Base-by-base conservation (phyloP, 2,329 filamentous ascomycete genomes). In the Teratosphaeria nubilosa region DNA sequence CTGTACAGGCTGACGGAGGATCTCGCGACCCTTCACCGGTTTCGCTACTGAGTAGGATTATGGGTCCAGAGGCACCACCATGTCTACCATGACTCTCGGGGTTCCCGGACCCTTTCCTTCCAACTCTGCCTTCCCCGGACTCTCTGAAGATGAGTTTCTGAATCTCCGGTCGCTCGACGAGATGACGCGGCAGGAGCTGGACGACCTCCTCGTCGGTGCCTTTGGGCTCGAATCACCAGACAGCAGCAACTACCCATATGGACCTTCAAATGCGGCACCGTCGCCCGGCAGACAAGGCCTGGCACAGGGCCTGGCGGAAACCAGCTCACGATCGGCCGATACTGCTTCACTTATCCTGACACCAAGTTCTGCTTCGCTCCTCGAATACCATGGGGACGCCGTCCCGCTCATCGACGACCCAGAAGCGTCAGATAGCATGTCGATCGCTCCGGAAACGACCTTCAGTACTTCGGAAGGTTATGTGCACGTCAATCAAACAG, bases 291-390 rank as follows among this genome's bases (percentile, higher is more conserved):
- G 55, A 53, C 51, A 60, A 50, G 61, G 58, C 41, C 53, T 53
- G 27, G 54, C 50, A 52, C 34, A 20, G 30, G 59, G 54, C 51
- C 51, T 53, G 24, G 56, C 55, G 20, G 54, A 48, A 58, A 61
- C 59, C 54, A 54, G 51, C 32, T 64, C 66, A 54, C 62, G 63
- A 45, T 67, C 66, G 22, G 64, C 66, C 37, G 53, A 58, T 52
- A 63, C 56, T 45, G 56, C 59, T 45, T 63, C 63, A 24, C 45
- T 59, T 34, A 64, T 65, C 58, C 58, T 61, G 34, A 68, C 66
- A 5, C 66, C 66, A 20, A 60, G 58, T 16, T 67, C 65, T 20
- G 58, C n/a, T 48, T 48, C 65, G 48, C 51, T 60, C 50, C 58
- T 60, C 41, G 58, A 61, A 31, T 59, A 59, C 41, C 56, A 59